A percentile compares a stretch with the other conserved stretches of the same genome.
phyloP scores from a whole-genome alignment of 2,329 filamentous ascomycete genomes.

The Pseudogymnoascus sp. region DNA sequence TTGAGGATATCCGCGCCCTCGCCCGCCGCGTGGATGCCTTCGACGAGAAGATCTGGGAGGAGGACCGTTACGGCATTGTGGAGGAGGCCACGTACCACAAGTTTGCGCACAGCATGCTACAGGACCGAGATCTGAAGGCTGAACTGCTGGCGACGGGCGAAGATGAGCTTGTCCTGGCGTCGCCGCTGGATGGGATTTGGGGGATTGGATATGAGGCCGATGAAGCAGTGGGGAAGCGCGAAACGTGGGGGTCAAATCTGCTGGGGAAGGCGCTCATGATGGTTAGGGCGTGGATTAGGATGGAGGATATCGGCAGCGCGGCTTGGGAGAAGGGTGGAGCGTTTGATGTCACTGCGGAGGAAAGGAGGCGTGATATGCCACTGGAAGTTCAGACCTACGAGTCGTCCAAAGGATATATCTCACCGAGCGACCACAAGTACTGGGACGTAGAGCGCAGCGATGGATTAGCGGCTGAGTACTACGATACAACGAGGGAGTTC shows the following conservation, averaged over 20 bases:
- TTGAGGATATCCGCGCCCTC: slow-evolving; percentile 44
- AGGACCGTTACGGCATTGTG: slow-evolving; percentile 47
- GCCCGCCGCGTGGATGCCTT: slow-evolving; percentile 51
- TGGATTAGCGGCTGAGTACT: not conserved
- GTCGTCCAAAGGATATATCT: not conserved
- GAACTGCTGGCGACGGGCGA: slow-evolving; percentile 52
- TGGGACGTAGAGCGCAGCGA: not conserved
- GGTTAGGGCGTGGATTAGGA: slow-evolving; percentile 45
- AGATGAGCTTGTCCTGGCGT: slow-evolving; percentile 55
- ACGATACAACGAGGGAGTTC: not conserved
- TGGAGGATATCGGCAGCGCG: slow-evolving; percentile 26
- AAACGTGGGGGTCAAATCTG: slow-evolving; percentile 57
- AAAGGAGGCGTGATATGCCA: slow-evolving; percentile 10
- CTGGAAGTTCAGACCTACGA: not conserved
- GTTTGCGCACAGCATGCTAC: slow-evolving; percentile 38
- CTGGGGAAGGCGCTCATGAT: slow-evolving; percentile 56
- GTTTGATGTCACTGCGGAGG: not conserved
- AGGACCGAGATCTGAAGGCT: slow-evolving; percentile 37
- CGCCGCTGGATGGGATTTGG: slow-evolving; percentile 56
- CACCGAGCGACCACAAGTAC: not conserved
- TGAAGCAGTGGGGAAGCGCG: slow-evolving; percentile 40
- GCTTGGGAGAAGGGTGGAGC: slow-evolving; percentile 13
- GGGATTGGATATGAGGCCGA: slow-evolving; percentile 53
- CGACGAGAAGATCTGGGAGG: slow-evolving; percentile 43
- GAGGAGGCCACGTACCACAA: slow-evolving; percentile 51